Evolutionary conservation across 257 asterid species (phyloP).

Genomic region (Primulina eburnea): DNA sequence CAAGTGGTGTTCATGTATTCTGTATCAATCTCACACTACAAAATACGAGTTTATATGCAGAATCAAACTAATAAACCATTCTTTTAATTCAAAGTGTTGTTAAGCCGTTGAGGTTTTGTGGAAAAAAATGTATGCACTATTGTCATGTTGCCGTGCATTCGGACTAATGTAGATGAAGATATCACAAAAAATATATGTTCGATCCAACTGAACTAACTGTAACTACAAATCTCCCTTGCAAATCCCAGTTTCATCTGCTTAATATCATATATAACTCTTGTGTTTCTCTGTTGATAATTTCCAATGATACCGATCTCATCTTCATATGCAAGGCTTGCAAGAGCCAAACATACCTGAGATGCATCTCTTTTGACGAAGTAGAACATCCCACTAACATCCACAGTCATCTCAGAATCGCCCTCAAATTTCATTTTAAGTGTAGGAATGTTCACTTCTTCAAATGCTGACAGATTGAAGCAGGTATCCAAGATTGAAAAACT

Average conservation of each 20-base stretch:
- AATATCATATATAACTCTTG: conserved; percentile 72
- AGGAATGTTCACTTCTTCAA: conserved; percentile 67
- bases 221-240: conserved; percentile 77
- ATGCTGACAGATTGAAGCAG: conserved; percentile 67
- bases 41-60: conserved; percentile 26
- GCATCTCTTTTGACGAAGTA: conserved; percentile 66
- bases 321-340: conserved; percentile 74
- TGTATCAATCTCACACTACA: conserved; percentile 32
- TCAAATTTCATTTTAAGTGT: conserved; percentile 58
- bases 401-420: conserved; percentile 57
- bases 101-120: conserved; percentile 25
- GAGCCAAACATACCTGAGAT: conserved; percentile 86
- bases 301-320: conserved; percentile 76
- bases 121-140: background rate
- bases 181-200: background rate
- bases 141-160: background rate
- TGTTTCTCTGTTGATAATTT: conserved; percentile 85
- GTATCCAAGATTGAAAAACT: conserved; percentile 77
- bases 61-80: conserved; percentile 23
- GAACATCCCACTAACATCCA: conserved; percentile 69
- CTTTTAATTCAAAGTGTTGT: conserved; percentile 18
- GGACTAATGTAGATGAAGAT: background rate
- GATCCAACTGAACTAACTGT: conserved; percentile 27
- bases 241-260: conserved; percentile 61
- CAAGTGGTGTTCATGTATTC: conserved; percentile 23